Conservation (phyloP, 225 moss, liverwort and hornwort species). For the Sphagnum contortum region DNA sequence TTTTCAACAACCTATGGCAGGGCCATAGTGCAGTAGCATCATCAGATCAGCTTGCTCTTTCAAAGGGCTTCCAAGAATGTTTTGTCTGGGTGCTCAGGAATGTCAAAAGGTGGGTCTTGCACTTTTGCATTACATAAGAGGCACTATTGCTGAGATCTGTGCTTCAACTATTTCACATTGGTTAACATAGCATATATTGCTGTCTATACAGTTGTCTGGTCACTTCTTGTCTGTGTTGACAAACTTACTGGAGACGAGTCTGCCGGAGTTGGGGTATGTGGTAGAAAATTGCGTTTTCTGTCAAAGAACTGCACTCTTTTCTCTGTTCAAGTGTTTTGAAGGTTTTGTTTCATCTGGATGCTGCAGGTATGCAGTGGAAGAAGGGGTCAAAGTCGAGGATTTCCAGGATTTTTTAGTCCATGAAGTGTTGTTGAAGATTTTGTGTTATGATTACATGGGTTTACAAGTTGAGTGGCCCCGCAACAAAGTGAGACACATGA, state of each 20-base stretch:
- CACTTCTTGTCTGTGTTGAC: too few relatives aligned
- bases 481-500: background rate
- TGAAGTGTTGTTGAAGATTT: constrained; percentile 58
- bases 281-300: too few relatives aligned
- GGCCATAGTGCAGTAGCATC: constrained; percentile 45
- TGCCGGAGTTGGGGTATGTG: too few relatives aligned
- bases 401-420: constrained; percentile 58
- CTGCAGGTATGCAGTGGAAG: constrained; percentile 43
- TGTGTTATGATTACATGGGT: constrained; percentile 69
- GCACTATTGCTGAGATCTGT: background rate
- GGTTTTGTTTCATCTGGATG: background rate
- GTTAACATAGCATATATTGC: too few relatives aligned
- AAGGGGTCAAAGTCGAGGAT: constrained; percentile 19
- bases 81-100: constrained; percentile 67
- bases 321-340: too few relatives aligned
- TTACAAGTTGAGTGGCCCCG: too few relatives aligned
- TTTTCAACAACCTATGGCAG: constrained; percentile 73
- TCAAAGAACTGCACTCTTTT: too few relatives aligned
- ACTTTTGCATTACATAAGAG: background rate
- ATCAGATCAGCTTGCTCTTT: constrained; percentile 40
- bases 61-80: constrained; percentile 68
- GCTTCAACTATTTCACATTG: background rate
- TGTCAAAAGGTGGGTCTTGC: constrained; percentile 47
- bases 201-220: too few relatives aligned
- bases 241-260: too few relatives aligned